These are phyloP conservation scores for Cyphellophora europaea DNA, from an alignment of 2,329 filamentous ascomycete genomes.

Conservation along the genomic window DNA sequence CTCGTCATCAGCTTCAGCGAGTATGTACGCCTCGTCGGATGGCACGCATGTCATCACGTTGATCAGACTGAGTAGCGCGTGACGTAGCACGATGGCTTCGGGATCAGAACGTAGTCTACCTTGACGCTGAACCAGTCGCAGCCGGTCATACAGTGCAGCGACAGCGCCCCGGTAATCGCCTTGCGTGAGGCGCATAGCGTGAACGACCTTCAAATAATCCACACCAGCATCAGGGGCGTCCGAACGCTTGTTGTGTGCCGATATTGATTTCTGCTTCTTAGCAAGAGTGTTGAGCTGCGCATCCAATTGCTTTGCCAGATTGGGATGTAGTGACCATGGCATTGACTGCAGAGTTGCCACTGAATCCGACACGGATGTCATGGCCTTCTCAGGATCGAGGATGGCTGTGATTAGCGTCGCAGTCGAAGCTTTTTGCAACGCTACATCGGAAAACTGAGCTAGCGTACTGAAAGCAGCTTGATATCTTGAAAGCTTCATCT, in stretches of 20 bases:
- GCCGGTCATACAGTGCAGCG: conserved; percentile 28
- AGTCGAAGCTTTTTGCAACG: conserved; percentile 63
- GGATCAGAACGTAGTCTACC: conserved; percentile 26
- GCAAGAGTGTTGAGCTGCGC: conserved; percentile 65
- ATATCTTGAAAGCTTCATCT: conserved; percentile 69
- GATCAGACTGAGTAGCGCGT: conserved; percentile 82
- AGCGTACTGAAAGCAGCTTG: conserved; percentile 74
- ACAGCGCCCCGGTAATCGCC: conserved; percentile 76
- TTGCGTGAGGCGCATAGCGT: conserved; percentile 77
- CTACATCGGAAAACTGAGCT: conserved; percentile 59
- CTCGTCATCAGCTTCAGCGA: conserved; percentile 25
- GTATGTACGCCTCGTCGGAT: conserved; percentile 70
- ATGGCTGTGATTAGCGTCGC: conserved; percentile 51
- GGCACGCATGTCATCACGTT: conserved; percentile 85
- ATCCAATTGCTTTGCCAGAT: conserved; percentile 70
- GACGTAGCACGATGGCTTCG: conserved; percentile 45
- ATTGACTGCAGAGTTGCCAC: conserved; percentile 59
- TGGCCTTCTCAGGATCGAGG: conserved; percentile 24
- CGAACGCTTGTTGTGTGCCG: conserved; percentile 24
- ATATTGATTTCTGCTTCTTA: conserved; percentile 41
- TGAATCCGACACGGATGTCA: conserved; percentile 29
- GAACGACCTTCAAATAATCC: conserved; percentile 84
- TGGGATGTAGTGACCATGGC: conserved; percentile 55
- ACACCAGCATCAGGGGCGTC: conserved; percentile 34
- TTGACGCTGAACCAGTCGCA: conserved; percentile 24